Percentiles rank a stretch among this genome's conserved stretches.
phyloP scores from a whole-genome alignment of 2,329 filamentous ascomycete species.

The Penicillium psychrosexuale region DNA sequence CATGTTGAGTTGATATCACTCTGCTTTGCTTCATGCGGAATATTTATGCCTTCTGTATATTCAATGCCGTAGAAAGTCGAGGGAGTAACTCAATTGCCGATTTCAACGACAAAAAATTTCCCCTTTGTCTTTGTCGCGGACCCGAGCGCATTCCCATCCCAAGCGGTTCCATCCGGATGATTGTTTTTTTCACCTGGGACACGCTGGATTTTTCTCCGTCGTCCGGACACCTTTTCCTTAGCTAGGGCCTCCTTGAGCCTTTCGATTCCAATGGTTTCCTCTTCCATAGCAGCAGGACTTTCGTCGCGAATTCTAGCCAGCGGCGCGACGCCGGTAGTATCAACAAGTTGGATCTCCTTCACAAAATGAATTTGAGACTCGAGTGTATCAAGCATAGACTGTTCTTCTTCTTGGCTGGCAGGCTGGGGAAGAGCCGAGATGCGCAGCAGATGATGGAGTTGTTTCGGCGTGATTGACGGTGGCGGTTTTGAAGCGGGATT shows the following conservation, averaged over 20 bases:
- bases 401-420: conserved; percentile 59
- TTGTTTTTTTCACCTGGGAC: conserved; percentile 28
- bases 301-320: conserved; percentile 77
- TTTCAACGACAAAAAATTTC: conserved; percentile 73
- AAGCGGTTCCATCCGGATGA: conserved; percentile 47
- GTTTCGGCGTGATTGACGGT: conserved; percentile 56
- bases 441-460: conserved; percentile 79
- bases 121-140: conserved; percentile 65
- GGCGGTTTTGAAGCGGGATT: conserved; percentile 29
- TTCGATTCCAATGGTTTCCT: conserved; percentile 40
- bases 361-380: conserved; percentile 86
- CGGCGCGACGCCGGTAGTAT: conserved; percentile 70
- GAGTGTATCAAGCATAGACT: conserved; percentile 69
- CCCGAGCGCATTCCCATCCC: conserved; percentile 69
- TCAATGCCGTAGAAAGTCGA: neutral
- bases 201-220: conserved; percentile 49
- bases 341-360: conserved; percentile 74
- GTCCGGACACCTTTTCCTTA: conserved; percentile 42
- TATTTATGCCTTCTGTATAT: neutral
- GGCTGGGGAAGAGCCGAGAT: conserved; percentile 84
- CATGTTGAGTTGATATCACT: neutral
- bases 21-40: neutral
- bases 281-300: conserved; percentile 38
- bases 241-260: conserved; percentile 38
- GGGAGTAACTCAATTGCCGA: conserved; percentile 14